These are phyloP conservation scores for Pleomassaria siparia DNA, from an alignment of 2,329 filamentous ascomycete genomes.

Conservation along the genomic window DNA sequence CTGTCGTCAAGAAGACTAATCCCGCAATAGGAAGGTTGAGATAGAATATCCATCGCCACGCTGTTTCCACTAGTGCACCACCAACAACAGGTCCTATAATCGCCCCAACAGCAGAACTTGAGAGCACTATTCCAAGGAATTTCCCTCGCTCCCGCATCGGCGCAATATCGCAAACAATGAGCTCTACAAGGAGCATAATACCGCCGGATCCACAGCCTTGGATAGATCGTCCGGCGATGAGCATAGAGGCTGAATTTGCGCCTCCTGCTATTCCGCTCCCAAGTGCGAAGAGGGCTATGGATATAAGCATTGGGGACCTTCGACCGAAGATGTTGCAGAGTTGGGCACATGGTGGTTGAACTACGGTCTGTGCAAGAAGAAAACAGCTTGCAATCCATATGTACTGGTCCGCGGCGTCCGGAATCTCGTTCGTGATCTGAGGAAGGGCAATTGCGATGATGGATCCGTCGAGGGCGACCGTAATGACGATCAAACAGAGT, in stretches of 20 bases:
- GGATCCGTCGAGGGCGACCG: conserved; percentile 31
- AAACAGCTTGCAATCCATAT: not conserved
- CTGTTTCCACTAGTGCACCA: not conserved
- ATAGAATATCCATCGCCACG: conserved; percentile 49
- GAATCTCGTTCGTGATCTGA: conserved; percentile 8
- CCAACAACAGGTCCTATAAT: conserved; percentile 48
- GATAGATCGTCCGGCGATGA: conserved; percentile 56
- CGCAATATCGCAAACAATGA: conserved; percentile 35
- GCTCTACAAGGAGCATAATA: conserved; percentile 43
- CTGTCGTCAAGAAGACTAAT: conserved; percentile 14
- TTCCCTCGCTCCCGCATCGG: conserved; percentile 25
- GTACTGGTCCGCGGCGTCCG: not conserved
- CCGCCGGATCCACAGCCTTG: conserved; percentile 53
- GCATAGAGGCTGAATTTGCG: conserved; percentile 44
- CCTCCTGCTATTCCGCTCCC: conserved; percentile 55
- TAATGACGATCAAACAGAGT: conserved; percentile 24
- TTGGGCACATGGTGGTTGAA: conserved; percentile 52
- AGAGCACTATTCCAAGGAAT: conserved; percentile 45
- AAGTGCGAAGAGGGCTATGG: conserved; percentile 49
- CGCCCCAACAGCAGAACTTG: conserved; percentile 46
- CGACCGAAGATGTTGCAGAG: conserved; percentile 54
- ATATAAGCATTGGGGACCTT: conserved; percentile 21
- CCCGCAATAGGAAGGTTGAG: conserved; percentile 25
- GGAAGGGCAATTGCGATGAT: conserved; percentile 40
- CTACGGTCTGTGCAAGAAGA: conserved; percentile 29